Conservation (phyloP, 257 asterid genomes). For the Ilex aquifolium region DNA sequence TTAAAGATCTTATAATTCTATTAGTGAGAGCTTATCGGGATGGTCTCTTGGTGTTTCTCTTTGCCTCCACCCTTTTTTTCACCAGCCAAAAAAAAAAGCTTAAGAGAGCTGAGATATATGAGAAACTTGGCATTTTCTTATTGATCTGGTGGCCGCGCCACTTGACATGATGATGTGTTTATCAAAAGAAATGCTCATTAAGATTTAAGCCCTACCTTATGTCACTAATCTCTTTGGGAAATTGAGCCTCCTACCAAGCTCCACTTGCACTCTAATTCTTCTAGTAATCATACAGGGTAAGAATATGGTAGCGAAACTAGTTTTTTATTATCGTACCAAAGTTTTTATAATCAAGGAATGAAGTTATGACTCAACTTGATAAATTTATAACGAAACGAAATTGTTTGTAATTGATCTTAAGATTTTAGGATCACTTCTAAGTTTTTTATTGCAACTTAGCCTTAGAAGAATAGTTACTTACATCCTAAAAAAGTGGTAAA, state of each 20-base stretch:
- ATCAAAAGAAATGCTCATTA: constrained; percentile 5
- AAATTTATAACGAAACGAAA: no score
- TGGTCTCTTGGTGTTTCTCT: no score
- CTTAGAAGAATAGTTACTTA: no score
- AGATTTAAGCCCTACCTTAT: constrained; percentile 23
- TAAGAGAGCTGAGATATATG: neutral
- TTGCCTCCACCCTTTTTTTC: no score
- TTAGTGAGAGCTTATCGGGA: no score
- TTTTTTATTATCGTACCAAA: neutral
- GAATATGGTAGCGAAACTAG: neutral
- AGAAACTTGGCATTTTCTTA: constrained; percentile 28
- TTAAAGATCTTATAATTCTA: no score
- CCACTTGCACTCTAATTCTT: constrained; percentile 18
- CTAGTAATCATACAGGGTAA: neutral
- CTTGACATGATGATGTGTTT: constrained; percentile 43
- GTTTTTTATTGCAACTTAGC: no score
- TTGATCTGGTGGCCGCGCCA: constrained; percentile 40
- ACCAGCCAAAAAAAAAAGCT: constrained; percentile 1
- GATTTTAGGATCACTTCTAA: no score
- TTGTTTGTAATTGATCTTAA: no score
- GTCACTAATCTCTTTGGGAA: constrained; percentile 67
- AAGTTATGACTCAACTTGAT: no score
- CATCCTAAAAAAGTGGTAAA: no score
- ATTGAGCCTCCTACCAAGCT: constrained; percentile 70
- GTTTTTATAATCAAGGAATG: no score